These are phyloP conservation scores for Prunus padus DNA, from an alignment of 306 rosid genomes.

Conservation along the genomic window DNA sequence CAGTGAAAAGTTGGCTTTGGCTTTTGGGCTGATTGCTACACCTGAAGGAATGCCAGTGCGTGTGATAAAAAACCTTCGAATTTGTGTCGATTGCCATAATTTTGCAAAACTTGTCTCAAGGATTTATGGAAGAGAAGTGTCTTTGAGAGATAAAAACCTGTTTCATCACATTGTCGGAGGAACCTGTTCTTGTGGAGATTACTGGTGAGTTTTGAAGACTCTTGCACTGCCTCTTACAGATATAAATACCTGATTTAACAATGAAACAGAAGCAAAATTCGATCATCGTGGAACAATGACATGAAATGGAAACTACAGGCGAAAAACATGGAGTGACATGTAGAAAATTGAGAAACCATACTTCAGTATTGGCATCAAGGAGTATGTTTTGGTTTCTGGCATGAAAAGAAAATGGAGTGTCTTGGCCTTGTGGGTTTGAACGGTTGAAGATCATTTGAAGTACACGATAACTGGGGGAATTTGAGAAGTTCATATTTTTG, in stretches of 20 bases:
- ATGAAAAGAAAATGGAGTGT: too few species aligned
- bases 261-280: neutral
- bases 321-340: neutral
- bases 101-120: conserved; percentile 73
- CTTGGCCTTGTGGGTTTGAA: too few species aligned
- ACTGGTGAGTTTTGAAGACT: conserved; percentile 50
- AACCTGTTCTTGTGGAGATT: conserved; percentile 79
- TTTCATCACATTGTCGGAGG: conserved; percentile 77
- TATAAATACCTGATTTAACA: neutral
- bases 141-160: conserved; percentile 70
- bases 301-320: neutral
- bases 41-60: conserved; percentile 52
- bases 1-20: conserved; percentile 80
- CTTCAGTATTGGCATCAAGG: too few species aligned
- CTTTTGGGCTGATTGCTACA: conserved; percentile 67
- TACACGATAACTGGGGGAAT: too few species aligned
- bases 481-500: too few species aligned
- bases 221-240: neutral
- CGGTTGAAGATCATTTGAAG: too few species aligned
- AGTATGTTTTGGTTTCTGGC: too few species aligned
- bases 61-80: conserved; percentile 75
- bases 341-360: neutral
- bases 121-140: conserved; percentile 58
- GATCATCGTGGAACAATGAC: too few species aligned
- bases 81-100: conserved; percentile 91